Percentiles rank a stretch among this genome's conserved stretches.
Conservation (phyloP, 331 rosid genomes). For the Quercus phellos region DNA sequence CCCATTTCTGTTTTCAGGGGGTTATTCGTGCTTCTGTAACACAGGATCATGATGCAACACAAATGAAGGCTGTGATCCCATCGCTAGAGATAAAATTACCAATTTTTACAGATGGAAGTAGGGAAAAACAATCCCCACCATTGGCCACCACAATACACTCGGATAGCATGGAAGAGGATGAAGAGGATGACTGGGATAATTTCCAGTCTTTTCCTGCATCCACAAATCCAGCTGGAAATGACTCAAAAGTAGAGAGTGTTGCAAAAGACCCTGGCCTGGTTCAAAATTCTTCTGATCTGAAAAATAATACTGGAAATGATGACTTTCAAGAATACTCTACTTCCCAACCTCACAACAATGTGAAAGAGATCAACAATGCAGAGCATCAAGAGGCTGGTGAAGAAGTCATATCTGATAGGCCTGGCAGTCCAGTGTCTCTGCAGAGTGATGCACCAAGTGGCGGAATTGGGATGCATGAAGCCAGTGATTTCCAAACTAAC, state of each 20-base stretch:
- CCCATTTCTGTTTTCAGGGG: slow-evolving; percentile 40
- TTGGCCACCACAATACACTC: slow-evolving; percentile 16
- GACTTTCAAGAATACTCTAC: slow-evolving; percentile 31
- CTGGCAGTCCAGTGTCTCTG: slow-evolving; percentile 8
- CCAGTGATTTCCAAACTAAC: slow-evolving; percentile 20
- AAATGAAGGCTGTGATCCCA: slow-evolving; percentile 42
- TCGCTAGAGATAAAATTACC: slow-evolving; percentile 66
- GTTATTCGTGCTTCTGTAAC: slow-evolving; percentile 88
- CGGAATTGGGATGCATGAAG: slow-evolving; percentile 8
- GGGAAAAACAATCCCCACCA: slow-evolving; percentile 31
- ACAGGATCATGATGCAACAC: slow-evolving; percentile 46
- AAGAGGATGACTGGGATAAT: slow-evolving; percentile 89
- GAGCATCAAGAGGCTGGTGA: slow-evolving; percentile 31
- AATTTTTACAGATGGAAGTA: slow-evolving; percentile 32
- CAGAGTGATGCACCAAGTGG: slow-evolving; percentile 3
- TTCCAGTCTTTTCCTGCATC: slow-evolving; percentile 89
- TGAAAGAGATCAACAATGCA: slow-evolving; percentile 3
- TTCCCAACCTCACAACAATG: slow-evolving; percentile 23
- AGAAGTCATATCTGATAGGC: slow-evolving; percentile 16
- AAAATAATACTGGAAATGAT: slow-evolving; percentile 23
- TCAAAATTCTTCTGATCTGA: slow-evolving; percentile 31
- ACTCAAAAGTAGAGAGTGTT: slow-evolving; percentile 31
- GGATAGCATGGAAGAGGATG: slow-evolving; percentile 38
- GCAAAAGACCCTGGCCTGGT: slow-evolving; percentile 26
- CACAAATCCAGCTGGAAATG: slow-evolving; percentile 38